Conservation (phyloP, 2,329 filamentous ascomycete genomes). For the Thermomyces lanuginosus region DNA sequence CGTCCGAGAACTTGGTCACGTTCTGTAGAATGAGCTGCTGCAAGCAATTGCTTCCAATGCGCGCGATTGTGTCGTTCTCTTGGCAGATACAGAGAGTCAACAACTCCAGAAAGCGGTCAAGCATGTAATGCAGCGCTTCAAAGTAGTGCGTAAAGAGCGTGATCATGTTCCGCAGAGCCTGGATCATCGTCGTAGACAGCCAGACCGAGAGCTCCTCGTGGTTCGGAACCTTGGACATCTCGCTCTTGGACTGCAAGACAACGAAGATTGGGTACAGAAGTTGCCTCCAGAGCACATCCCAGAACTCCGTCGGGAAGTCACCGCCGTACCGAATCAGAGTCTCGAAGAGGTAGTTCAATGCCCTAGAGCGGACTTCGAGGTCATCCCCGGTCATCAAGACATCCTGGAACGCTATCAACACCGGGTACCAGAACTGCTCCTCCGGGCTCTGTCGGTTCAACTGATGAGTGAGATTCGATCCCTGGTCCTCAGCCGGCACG, state of each 20-base stretch:
- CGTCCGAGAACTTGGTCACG: constrained; percentile 70
- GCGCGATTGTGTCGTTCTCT: constrained; percentile 94
- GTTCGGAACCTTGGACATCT: constrained; percentile 88
- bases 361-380: constrained; percentile 74
- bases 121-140: constrained; percentile 88
- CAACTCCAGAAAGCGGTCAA: constrained; percentile 90
- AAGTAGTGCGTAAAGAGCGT: constrained; percentile 98
- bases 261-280: constrained; percentile 97
- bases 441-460: constrained; percentile 74
- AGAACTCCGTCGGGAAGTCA: constrained; percentile 85
- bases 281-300: constrained; percentile 96
- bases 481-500: constrained; percentile 24
- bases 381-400: constrained; percentile 98
- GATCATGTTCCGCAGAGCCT: constrained; percentile 95
- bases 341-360: constrained; percentile 93
- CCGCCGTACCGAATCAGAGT: constrained; percentile 78
- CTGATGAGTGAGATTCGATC: constrained; percentile 41
- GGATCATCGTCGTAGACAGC: constrained; percentile 98
- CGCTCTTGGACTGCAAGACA: constrained; percentile 86
- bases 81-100: constrained; percentile 94
- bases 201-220: constrained; percentile 96
- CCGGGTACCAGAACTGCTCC: constrained; percentile 97
- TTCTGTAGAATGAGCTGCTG: constrained; percentile 95
- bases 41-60: constrained; percentile 94
- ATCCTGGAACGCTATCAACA: constrained; percentile 96